phyloP scores from a whole-genome alignment of 2,329 filamentous ascomycete genomes.

The Ampelomyces quisqualis region DNA sequence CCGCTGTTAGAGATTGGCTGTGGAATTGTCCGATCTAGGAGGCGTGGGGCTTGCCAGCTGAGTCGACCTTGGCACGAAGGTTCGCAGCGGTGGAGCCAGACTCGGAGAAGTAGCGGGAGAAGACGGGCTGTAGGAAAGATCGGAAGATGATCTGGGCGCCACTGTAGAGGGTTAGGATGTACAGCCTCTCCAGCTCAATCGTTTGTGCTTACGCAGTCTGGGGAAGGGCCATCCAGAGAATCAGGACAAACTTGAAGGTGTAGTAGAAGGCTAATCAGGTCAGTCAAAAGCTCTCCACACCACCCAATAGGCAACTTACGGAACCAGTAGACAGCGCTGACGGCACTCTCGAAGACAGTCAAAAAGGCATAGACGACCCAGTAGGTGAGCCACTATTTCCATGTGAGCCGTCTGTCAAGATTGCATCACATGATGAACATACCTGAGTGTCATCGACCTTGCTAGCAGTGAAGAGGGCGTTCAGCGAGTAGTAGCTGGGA shows the following conservation, averaged over 20 bases:
- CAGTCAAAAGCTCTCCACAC: too few species aligned
- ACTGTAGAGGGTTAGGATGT: slow-evolving; percentile 51
- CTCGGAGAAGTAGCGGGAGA: slow-evolving; percentile 83
- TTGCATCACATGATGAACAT: slow-evolving; percentile 39
- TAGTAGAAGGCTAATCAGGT: slow-evolving; percentile 99
- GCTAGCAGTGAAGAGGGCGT: slow-evolving; percentile 69
- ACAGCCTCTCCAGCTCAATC: background rate
- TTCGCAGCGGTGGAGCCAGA: slow-evolving; percentile 75
- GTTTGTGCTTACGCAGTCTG: slow-evolving; percentile 73
- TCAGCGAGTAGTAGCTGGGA: slow-evolving; percentile 80
- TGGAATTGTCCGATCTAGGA: slow-evolving; percentile 23
- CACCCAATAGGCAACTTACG: too few species aligned
- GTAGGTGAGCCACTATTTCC: slow-evolving; percentile 68
- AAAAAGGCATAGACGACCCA: slow-evolving; percentile 85
- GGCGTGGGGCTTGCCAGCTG: slow-evolving; percentile 51
- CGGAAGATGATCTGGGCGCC: slow-evolving; percentile 96
- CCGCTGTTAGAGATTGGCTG: too few species aligned
- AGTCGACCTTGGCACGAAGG: slow-evolving; percentile 84
- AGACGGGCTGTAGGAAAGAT: slow-evolving; percentile 87
- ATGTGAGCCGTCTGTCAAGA: slow-evolving; percentile 39
- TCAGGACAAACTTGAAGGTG: slow-evolving; percentile 97
- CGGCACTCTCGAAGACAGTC: slow-evolving; percentile 78
- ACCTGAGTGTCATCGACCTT: slow-evolving; percentile 82
- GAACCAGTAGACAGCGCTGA: slow-evolving; percentile 90
- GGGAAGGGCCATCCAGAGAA: slow-evolving; percentile 97